A percentile compares a stretch with the other conserved stretches of the same genome.
phyloP scores from a whole-genome alignment of 176 grass and related monocot species.

The Carex pumila region DNA sequence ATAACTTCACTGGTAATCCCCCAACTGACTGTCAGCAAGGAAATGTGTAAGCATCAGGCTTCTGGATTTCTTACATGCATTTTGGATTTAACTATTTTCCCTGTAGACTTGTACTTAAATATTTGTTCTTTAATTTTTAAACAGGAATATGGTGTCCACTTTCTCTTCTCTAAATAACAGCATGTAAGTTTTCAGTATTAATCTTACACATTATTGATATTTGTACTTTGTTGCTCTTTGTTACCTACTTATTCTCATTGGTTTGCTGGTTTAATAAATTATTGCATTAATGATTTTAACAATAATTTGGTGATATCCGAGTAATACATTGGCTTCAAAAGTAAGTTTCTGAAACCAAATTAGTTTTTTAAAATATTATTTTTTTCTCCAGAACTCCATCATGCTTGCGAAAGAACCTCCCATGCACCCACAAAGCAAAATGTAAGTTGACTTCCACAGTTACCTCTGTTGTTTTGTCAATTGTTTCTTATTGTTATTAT shows the following conservation, averaged over 20 bases:
- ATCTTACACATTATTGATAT: not conserved
- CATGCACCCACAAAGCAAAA: conserved; percentile 36
- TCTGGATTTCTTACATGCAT: conserved; percentile 22
- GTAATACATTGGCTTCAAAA: not conserved
- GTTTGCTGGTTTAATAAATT: not conserved
- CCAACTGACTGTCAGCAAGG: conserved; percentile 60
- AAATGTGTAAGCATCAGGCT: conserved; percentile 50
- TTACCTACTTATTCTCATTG: not conserved
- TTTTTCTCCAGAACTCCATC: conserved; percentile 37
- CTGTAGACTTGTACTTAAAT: conserved; percentile 4
- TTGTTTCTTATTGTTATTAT: not conserved
- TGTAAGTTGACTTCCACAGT: conserved; percentile 37
- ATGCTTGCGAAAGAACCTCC: conserved; percentile 60
- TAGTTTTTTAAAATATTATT: not conserved
- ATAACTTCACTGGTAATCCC: conserved; percentile 63
- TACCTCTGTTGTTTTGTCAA: not conserved
- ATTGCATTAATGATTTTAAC: not conserved
- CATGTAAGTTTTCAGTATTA: conserved; percentile 32
- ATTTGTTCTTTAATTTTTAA: not conserved
- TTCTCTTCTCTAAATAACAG: conserved; percentile 53
- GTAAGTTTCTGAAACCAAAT: not conserved
- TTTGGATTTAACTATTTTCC: conserved; percentile 5
- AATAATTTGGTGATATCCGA: not conserved
- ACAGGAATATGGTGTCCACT: conserved; percentile 74
- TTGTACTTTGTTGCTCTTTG: not conserved